phyloP scores from a whole-genome alignment of 768 basidiomycete genomes.

The Leccinum broughii region DNA sequence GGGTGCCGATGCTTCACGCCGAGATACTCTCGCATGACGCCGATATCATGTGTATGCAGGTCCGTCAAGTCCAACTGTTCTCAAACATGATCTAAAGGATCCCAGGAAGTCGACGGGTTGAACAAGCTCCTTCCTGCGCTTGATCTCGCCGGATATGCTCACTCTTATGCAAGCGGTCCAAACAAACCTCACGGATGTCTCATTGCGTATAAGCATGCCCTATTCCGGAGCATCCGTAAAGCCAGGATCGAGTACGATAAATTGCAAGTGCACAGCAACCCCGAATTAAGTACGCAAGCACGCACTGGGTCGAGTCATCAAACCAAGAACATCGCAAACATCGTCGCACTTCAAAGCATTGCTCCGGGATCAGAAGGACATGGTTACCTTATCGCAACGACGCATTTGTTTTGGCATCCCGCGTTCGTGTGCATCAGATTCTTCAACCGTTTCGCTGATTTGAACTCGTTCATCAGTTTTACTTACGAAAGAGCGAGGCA shows the following conservation, averaged over 20 bases:
- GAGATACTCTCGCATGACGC: slow-evolving; percentile 75
- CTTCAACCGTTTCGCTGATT: slow-evolving; percentile 2
- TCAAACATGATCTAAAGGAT: not conserved
- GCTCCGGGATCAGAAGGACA: slow-evolving; percentile 32
- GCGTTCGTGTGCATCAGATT: slow-evolving; percentile 44
- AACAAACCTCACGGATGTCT: slow-evolving; percentile 86
- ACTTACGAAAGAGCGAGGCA: slow-evolving; percentile 83
- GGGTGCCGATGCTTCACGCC: slow-evolving; percentile 72
- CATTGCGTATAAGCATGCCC: slow-evolving; percentile 63
- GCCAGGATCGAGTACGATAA: slow-evolving; percentile 69
- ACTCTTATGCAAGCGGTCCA: slow-evolving; percentile 67
- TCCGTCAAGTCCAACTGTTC: slow-evolving; percentile 29
- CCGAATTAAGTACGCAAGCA: slow-evolving; percentile 28
- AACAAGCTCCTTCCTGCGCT: slow-evolving; percentile 71
- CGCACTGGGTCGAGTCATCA: slow-evolving; percentile 60
- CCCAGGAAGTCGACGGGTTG: slow-evolving; percentile 84
- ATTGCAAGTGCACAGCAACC: slow-evolving; percentile 47
- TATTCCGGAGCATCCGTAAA: slow-evolving; percentile 48
- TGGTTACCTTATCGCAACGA: slow-evolving; percentile 81
- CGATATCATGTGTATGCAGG: slow-evolving; percentile 88
- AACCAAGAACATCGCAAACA: slow-evolving; percentile 79
- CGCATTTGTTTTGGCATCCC: slow-evolving; percentile 96
- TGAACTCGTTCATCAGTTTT: slow-evolving; percentile 28
- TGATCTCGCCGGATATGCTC: slow-evolving; percentile 60
- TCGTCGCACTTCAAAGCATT: slow-evolving; percentile 62